Percentiles rank a stretch among this genome's conserved stretches.
Conservation (phyloP, 495 filamentous ascomycete genomes). For the Penicillium diatomitis region DNA sequence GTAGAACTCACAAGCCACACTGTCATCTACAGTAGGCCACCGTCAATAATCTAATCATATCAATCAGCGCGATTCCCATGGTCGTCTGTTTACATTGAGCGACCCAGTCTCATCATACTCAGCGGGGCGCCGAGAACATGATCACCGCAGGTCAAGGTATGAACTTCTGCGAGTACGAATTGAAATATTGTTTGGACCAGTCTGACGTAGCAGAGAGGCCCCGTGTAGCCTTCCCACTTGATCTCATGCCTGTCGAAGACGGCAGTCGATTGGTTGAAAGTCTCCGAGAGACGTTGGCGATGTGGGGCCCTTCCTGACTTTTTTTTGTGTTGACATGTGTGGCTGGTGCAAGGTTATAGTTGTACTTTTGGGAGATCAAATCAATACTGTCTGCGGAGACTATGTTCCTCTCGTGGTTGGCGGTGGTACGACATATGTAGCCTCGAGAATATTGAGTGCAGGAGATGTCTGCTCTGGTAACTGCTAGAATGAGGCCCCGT, state of each 20-base stretch:
- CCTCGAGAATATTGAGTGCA: too few relatives aligned
- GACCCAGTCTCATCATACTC: too few relatives aligned
- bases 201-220: slow-evolving; percentile 8
- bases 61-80: neutral
- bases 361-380: neutral
- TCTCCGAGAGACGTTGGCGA: neutral
- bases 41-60: neutral
- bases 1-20: slow-evolving; percentile 9
- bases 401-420: too few relatives aligned
- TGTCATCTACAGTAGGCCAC: slow-evolving; percentile 2
- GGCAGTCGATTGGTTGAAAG: slow-evolving; percentile 9
- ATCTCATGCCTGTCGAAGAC: slow-evolving; percentile 1
- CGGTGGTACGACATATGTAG: too few relatives aligned
- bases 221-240: slow-evolving; percentile 3
- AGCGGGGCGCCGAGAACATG: too few relatives aligned
- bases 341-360: neutral
- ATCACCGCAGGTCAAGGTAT: too few relatives aligned
- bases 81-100: neutral
- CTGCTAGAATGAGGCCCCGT: neutral
- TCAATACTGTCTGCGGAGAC: too few relatives aligned
- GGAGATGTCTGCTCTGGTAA: too few relatives aligned
- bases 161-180: too few relatives aligned
- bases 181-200: neutral
- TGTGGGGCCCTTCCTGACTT: neutral
- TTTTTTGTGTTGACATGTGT: slow-evolving; percentile 3